Evolutionary conservation across 2,329 filamentous ascomycete genomes (phyloP).

Genomic region (Fusarium acutatum): DNA sequence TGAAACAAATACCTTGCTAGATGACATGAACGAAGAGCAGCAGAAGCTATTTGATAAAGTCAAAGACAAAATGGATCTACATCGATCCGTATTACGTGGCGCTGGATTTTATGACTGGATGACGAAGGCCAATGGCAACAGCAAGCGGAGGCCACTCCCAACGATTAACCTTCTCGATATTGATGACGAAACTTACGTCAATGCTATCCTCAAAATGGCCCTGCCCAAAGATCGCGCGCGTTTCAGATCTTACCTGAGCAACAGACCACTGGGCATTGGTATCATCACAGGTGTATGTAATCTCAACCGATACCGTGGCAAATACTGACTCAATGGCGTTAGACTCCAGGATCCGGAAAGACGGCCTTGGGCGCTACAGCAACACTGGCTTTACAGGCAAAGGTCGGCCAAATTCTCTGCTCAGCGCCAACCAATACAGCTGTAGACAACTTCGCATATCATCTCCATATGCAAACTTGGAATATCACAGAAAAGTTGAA

Average conservation of each 20-base stretch:
- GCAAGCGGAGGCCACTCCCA: neutral
- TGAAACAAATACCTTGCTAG: fast-evolving
- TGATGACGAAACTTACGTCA: neutral
- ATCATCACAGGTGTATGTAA: slow-evolving; percentile 24
- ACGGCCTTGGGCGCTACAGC: neutral
- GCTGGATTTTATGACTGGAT: slow-evolving; percentile 7
- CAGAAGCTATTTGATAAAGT: neutral
- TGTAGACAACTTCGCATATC: slow-evolving; percentile 1
- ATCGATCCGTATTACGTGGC: slow-evolving; percentile 20
- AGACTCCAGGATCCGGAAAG: slow-evolving; percentile 24
- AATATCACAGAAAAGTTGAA: neutral
- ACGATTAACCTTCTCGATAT: neutral
- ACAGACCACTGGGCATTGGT: slow-evolving; percentile 5
- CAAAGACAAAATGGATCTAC: slow-evolving; percentile 1
- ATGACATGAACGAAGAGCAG: fast-evolving
- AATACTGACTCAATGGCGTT: neutral
- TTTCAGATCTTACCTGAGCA: slow-evolving; percentile 18
- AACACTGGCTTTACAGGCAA: slow-evolving; percentile 4
- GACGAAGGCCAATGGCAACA: neutral
- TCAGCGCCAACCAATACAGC: slow-evolving; percentile 5
- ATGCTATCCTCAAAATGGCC: neutral
- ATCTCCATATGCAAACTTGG: fast-evolving
- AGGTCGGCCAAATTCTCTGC: slow-evolving; percentile 2
- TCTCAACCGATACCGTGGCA: neutral
- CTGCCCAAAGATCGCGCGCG: neutral